Conservation (phyloP, 768 basidiomycete species). For the Pleurotus platypus region DNA sequence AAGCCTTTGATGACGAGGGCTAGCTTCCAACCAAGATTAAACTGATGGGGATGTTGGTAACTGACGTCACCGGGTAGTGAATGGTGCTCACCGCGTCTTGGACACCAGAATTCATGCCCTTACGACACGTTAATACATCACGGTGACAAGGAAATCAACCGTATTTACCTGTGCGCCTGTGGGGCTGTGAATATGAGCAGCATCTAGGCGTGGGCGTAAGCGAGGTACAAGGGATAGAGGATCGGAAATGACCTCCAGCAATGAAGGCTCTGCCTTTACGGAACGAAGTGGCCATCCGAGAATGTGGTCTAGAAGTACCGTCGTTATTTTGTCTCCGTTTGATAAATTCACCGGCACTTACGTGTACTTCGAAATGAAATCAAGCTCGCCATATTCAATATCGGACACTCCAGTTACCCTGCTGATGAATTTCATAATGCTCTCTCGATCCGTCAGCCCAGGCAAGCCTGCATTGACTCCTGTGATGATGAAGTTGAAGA, state of each 20-base stretch:
- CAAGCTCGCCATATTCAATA: constrained; percentile 25
- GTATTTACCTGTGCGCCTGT: constrained; percentile 22
- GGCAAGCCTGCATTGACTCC: constrained; percentile 14
- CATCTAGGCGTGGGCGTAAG: constrained; percentile 23
- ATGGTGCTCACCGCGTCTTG: constrained; percentile 22
- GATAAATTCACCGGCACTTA: not conserved
- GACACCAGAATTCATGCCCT: constrained; percentile 29
- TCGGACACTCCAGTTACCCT: constrained; percentile 21
- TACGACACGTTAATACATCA: not conserved
- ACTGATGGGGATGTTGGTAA: constrained; percentile 5
- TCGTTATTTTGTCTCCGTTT: no score
- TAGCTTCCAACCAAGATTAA: constrained; percentile 29
- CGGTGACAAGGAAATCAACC: not conserved
- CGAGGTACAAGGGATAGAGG: no score
- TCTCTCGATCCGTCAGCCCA: constrained; percentile 8
- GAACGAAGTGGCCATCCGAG: constrained; percentile 42
- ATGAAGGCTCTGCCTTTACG: constrained; percentile 36
- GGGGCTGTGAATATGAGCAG: constrained; percentile 38
- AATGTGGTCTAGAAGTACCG: constrained; percentile 30
- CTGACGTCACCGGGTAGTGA: no score
- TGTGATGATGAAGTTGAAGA: constrained; percentile 20
- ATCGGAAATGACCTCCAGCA: constrained; percentile 32
- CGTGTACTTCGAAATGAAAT: constrained; percentile 16
- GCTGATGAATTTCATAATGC: constrained; percentile 21
- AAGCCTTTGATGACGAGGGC: constrained; percentile 19